Conservation (phyloP, 768 basidiomycete species). For the Chalciporus sphaerocephalus region DNA sequence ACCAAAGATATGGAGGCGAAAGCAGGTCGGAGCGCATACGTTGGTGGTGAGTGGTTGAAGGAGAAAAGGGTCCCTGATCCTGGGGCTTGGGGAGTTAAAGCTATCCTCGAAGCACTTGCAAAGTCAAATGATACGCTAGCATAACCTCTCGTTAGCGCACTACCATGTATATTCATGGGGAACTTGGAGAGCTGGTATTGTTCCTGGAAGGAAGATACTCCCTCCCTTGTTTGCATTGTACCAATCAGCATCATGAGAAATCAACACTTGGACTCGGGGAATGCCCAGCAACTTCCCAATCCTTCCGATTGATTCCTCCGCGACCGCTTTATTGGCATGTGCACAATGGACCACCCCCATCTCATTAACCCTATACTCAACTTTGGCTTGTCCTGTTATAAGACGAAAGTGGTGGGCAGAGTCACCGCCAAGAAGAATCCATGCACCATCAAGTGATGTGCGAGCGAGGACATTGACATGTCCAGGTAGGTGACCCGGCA, state of each 20-base stretch:
- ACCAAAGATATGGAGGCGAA: constrained; percentile 78
- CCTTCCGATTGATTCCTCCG: constrained; percentile 38
- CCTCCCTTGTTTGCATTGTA: constrained; percentile 42
- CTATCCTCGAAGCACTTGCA: constrained; percentile 56
- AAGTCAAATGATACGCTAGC: constrained; percentile 1
- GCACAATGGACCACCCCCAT: constrained; percentile 32
- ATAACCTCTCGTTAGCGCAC: no score
- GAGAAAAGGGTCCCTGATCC: constrained; percentile 72
- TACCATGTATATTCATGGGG: no score
- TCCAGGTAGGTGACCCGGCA: constrained; percentile 49
- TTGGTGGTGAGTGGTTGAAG: constrained; percentile 63
- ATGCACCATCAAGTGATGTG: constrained; percentile 47
- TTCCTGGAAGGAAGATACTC: constrained; percentile 27
- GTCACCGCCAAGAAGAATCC: constrained; percentile 53
- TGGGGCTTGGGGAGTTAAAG: constrained; percentile 87
- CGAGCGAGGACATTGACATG: constrained; percentile 52
- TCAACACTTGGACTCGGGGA: constrained; percentile 40
- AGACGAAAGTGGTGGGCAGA: constrained; percentile 50
- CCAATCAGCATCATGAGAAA: constrained; percentile 52
- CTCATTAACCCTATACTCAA: constrained; percentile 24
- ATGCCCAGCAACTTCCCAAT: constrained; percentile 36
- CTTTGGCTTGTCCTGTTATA: constrained; percentile 39
- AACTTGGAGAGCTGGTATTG: background rate
- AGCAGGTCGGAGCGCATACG: constrained; percentile 86
- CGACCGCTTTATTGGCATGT: constrained; percentile 39